A percentile compares a stretch with the other conserved stretches of the same genome.
Conservation (phyloP, 106 monocot genomes). For the Xerophyta viscosa region DNA sequence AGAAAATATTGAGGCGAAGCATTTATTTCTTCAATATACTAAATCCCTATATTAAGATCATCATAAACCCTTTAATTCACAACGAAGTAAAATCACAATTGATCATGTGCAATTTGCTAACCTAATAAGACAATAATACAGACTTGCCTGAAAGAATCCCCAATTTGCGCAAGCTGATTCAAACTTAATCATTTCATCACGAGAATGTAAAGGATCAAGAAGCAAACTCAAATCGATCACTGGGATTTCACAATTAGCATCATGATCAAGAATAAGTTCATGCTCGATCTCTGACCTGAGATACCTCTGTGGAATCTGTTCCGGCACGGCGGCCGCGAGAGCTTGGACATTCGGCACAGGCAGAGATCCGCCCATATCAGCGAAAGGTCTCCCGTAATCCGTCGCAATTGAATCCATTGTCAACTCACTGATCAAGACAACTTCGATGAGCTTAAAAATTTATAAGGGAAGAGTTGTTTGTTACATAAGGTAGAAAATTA, state of each 20-base stretch:
- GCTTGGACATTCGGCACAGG: conserved; percentile 1
- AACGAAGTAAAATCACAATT: no score
- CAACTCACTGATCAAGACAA: no score
- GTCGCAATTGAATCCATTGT: no score
- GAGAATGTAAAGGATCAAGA: neutral
- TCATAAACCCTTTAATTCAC: no score
- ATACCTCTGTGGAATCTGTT: neutral
- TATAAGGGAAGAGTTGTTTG: no score
- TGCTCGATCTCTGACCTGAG: neutral
- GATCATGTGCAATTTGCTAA: no score
- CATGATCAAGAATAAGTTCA: neutral
- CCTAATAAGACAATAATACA: neutral
- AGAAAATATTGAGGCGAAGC: no score
- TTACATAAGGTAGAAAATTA: no score
- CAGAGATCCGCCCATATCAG: neutral
- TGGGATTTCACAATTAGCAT: conserved; percentile 1
- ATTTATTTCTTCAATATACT: no score
- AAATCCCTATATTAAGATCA: no score
- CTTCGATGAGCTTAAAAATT: no score
- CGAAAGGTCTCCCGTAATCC: no score
- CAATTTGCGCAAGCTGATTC: conserved; percentile 6
- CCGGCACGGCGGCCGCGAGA: neutral
- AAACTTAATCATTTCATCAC: conserved; percentile 2
- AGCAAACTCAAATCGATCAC: conserved; percentile 4
- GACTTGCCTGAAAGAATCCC: conserved; percentile 18